Base-by-base conservation (phyloP, 2,329 filamentous ascomycete species). In the Cadophora malorum region DNA sequence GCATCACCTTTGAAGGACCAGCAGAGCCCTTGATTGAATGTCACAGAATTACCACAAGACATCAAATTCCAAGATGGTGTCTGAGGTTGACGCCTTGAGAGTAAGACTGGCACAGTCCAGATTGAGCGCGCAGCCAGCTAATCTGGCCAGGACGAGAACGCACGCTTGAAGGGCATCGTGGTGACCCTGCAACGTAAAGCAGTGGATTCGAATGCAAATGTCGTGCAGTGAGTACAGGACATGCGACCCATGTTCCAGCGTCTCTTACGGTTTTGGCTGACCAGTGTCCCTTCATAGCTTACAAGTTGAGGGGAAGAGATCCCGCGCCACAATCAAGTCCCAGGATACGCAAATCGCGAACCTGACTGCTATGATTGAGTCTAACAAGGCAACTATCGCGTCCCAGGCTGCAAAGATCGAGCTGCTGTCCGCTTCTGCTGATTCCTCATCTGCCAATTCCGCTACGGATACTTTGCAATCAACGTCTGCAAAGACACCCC, bases 221-320 rank as follows among this genome's bases (percentile, higher is more conserved):
- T 61, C n/a, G 41, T 61, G 5, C 38, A 61, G 58, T 61, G 6
- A 61, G 58, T 33, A 21, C n/a, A 53, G 6, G 21, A 9, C 14
- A 38, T 38, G 35, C 35, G 35, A 38, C 23, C 9, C 19, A 23
- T 47, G 9, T 28, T 31, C 0, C n/a, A 35, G 28, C n/a, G 21
- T 14, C 12, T 7, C 1, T 47, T 28, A 2, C 6, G 23, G 16
- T 3, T 1, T 14, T 47, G 1, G 23, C 35, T 58, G 14, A 58
- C 41, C n/a, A 35, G 3, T 38, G 9, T 33, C 5, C 12, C 19
- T 6, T 8, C 3, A 0, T 19, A 60, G 58, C 16, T 28, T 60
- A 16, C 58, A 60, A 28, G 38, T 61, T 14, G n/a, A 61, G 12
- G 12, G 21, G 4, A 61, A 61, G 6, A 45, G 47, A 4, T 61